These are phyloP conservation scores for Zygoascus hellenicus DNA, from an alignment of 1,139 yeast genomes.

Conservation along the genomic window DNA sequence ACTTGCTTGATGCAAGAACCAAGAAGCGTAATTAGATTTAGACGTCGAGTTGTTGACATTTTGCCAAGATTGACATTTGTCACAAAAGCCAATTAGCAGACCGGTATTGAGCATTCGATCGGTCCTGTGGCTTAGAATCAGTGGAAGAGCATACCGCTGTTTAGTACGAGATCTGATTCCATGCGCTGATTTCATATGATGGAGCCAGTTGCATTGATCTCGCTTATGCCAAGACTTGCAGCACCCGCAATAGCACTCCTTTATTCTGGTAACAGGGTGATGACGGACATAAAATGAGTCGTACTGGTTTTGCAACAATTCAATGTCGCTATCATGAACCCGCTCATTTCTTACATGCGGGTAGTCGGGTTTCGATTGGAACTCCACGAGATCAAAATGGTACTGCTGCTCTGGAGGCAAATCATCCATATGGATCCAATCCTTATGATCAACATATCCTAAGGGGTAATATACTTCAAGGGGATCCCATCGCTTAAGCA, in stretches of 20 bases:
- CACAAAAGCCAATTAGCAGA: conserved; percentile 21
- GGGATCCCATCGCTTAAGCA: conserved; percentile 21
- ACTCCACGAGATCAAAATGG: conserved; percentile 17
- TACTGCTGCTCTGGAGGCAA: conserved; percentile 14
- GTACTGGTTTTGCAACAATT: conserved; percentile 18
- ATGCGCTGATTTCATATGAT: conserved; percentile 24
- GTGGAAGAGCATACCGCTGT: conserved; percentile 21
- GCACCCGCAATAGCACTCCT: conserved; percentile 23
- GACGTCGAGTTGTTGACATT: conserved; percentile 20
- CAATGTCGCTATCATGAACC: conserved; percentile 14
- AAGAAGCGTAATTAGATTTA: conserved; percentile 18
- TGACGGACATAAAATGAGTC: conserved; percentile 19
- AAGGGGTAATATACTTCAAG: conserved; percentile 20
- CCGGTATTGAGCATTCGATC: conserved; percentile 17
- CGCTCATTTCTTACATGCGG: conserved; percentile 12
- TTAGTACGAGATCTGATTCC: conserved; percentile 23
- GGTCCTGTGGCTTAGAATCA: conserved; percentile 19
- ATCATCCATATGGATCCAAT: conserved; percentile 21
- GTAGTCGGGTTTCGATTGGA: conserved; percentile 15
- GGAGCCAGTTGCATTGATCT: conserved; percentile 24
- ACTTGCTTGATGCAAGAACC: conserved; percentile 23
- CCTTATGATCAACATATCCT: conserved; percentile 19
- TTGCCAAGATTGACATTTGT: conserved; percentile 24
- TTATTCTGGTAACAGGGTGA: conserved; percentile 12
- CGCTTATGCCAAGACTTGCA: conserved; percentile 23